Conservation (phyloP, 805 yeast genomes). For the Kazachstania bromeliacearum region DNA sequence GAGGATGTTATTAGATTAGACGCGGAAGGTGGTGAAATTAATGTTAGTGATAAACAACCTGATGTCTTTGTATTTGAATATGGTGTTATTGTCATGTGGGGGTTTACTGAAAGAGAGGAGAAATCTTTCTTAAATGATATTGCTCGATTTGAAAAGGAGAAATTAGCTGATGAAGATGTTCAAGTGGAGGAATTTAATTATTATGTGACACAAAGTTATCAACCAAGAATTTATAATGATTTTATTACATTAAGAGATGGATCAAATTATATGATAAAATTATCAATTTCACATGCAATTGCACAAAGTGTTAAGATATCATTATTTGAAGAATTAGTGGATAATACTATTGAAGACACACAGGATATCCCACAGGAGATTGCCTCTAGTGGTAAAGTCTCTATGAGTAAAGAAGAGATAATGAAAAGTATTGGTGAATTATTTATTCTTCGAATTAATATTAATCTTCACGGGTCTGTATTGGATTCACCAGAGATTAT, state of each 20-base stretch:
- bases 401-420: constrained; percentile 86
- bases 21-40: constrained; percentile 93
- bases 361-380: constrained; percentile 95
- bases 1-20: constrained; percentile 58
- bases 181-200: constrained; percentile 93
- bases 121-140: constrained; percentile 68
- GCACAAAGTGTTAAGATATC: constrained; percentile 95
- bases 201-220: constrained; percentile 87
- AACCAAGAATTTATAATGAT: constrained; percentile 92
- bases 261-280: constrained; percentile 78
- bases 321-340: constrained; percentile 88
- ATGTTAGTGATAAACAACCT: constrained; percentile 63
- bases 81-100: constrained; percentile 98
- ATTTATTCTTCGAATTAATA: constrained; percentile 76
- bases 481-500: constrained; percentile 93
- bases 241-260: constrained; percentile 89
- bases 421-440: constrained; percentile 97
- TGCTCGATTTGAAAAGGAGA: constrained; percentile 87
- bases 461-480: constrained; percentile 77
- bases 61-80: constrained; percentile 89
- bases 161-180: constrained; percentile 71
- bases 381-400: constrained; percentile 89
- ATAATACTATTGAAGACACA: constrained; percentile 93
- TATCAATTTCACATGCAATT: constrained; percentile 89
- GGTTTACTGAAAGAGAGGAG: constrained; percentile 80